phyloP scores from a whole-genome alignment of 257 asterid species.

The Solanum gandarillasii region DNA sequence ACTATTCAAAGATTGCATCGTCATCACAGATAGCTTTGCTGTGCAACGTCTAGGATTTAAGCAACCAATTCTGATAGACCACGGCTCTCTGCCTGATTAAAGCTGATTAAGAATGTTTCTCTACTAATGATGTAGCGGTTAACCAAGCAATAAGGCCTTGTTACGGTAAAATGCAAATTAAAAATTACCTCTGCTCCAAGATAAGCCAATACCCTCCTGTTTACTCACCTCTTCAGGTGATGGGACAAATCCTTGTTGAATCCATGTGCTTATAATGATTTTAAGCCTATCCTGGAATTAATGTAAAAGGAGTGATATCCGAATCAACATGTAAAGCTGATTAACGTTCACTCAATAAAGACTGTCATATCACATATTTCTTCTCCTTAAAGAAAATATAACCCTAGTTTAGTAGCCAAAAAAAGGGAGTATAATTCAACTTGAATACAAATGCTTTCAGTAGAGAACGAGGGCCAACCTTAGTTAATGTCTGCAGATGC shows the following conservation, averaged over 20 bases:
- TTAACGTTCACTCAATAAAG: not conserved
- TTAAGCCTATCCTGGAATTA: conserved; percentile 77
- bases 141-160: not conserved
- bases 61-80: conserved; percentile 76
- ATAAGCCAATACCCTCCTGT: conserved; percentile 51
- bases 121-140: conserved; percentile 1
- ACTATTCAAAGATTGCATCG: conserved; percentile 36
- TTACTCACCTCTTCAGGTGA: conserved; percentile 90
- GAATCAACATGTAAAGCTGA: not conserved
- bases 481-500: conserved; percentile 89
- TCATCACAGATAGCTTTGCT: conserved; percentile 42
- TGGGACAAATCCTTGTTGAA: conserved; percentile 50
- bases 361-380: not conserved
- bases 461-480: conserved; percentile 39
- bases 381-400: not conserved
- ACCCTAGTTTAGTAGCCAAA: not conserved
- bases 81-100: conserved; percentile 48
- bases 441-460: not conserved
- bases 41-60: conserved; percentile 43
- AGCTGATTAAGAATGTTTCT: conserved; percentile 11
- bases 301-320: not conserved
- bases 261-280: conserved; percentile 55
- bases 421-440: not conserved
- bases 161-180: not conserved
- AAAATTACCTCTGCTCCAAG: conserved; percentile 43